Conservation (phyloP, 2,329 filamentous ascomycete genomes). For the Aspergillus oerlinghausenensis region DNA sequence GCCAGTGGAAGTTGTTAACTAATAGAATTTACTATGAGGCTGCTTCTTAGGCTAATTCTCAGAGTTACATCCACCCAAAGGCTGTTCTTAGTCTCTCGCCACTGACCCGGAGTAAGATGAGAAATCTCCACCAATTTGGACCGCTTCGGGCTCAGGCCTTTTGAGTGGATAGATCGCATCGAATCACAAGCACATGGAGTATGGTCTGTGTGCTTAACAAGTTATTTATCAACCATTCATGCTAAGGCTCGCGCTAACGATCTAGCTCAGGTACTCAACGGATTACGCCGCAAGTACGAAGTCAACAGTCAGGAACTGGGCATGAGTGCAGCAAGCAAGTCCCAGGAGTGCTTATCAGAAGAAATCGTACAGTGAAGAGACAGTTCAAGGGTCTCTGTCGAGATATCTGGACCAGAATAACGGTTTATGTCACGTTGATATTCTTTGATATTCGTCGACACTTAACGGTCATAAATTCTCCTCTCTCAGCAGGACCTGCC, state of each 20-base stretch:
- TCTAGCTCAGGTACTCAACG: not conserved
- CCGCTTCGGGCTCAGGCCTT: not conserved
- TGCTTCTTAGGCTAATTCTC: not conserved
- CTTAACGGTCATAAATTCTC: no score
- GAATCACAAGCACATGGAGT: not conserved
- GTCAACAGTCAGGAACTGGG: not conserved
- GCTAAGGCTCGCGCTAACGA: not conserved
- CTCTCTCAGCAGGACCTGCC: no score
- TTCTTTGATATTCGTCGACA: no score
- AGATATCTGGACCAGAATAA: no score
- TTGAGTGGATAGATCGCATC: not conserved
- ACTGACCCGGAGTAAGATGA: not conserved
- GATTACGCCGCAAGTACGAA: not conserved
- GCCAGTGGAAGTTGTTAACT: not conserved
- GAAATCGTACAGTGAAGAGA: not conserved
- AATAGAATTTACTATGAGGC: not conserved
- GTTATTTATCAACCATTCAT: not conserved
- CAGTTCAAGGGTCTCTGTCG: not conserved
- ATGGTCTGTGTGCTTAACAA: not conserved
- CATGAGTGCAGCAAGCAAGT: not conserved
- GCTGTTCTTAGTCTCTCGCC: not conserved
- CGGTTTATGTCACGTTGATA: not conserved
- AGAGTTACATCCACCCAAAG: not conserved
- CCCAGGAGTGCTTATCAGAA: not conserved
- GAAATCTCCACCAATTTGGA: not conserved